Evolutionary conservation across 257 asterid genomes (phyloP).

Genomic region (Plantago ovata): DNA sequence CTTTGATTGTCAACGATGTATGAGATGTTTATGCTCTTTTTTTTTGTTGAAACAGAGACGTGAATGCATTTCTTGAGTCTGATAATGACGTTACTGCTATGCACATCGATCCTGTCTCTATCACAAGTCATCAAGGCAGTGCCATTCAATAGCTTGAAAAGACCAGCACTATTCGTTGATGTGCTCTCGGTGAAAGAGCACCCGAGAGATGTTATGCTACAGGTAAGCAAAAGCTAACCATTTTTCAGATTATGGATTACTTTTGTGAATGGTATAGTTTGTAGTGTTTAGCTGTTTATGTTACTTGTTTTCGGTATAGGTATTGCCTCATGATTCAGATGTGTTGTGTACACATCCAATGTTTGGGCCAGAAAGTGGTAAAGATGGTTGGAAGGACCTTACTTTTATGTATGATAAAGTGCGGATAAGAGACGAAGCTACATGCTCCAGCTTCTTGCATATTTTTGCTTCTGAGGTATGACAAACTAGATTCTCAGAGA

Average conservation of each 20-base stretch:
- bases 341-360: conserved; percentile 91
- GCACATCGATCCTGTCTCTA: conserved; percentile 75
- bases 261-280: neutral
- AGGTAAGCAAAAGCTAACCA: conserved; percentile 31
- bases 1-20: too few relatives aligned
- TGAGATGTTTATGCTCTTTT: too few relatives aligned
- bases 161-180: conserved; percentile 67
- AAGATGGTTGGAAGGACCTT: conserved; percentile 70
- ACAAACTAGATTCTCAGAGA: neutral
- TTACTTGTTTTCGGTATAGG: conserved; percentile 33
- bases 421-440: conserved; percentile 52
- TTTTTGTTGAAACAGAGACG: conserved; percentile 65
- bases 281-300: neutral
- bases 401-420: conserved; percentile 67
- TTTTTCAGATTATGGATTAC: neutral
- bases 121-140: conserved; percentile 56
- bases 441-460: conserved; percentile 56
- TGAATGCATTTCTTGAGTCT: conserved; percentile 51
- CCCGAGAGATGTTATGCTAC: conserved; percentile 65
- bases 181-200: conserved; percentile 84
- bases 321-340: conserved; percentile 67
- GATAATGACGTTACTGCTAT: conserved; percentile 56
- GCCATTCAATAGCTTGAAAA: conserved; percentile 42
- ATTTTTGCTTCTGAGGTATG: conserved; percentile 71
- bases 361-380: conserved; percentile 95